Conservation (phyloP, 345 rosid species). For the Eucalyptus coolabah region DNA sequence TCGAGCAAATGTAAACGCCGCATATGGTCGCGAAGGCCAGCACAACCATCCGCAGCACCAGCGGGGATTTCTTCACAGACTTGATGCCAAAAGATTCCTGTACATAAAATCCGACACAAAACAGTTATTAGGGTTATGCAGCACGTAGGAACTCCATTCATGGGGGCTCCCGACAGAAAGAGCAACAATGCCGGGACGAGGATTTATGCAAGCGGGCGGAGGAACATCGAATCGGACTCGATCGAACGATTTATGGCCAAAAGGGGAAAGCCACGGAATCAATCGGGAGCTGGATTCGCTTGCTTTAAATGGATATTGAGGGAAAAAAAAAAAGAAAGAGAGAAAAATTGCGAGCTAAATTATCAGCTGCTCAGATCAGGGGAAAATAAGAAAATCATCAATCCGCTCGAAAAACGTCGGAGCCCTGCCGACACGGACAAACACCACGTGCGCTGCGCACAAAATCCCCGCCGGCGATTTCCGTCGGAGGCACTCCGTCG, state of each 20-base stretch:
- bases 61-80: constrained; percentile 77
- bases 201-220: not conserved
- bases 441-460: not conserved
- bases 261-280: not conserved
- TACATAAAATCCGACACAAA: not conserved
- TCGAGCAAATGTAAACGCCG: constrained; percentile 71
- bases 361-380: not conserved
- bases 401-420: not conserved
- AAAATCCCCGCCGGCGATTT: not conserved
- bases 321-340: not conserved
- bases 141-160: not conserved
- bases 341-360: not conserved
- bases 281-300: not conserved
- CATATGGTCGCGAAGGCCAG: constrained; percentile 71
- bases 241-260: not conserved
- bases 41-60: constrained; percentile 77
- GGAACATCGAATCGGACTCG: not conserved
- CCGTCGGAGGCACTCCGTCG: not conserved
- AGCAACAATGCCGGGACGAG: not conserved
- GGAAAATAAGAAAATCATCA: not conserved
- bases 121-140: not conserved
- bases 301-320: not conserved
- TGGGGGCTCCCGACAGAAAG: not conserved
- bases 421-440: not conserved
- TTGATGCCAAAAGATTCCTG: constrained; percentile 69